These are phyloP conservation scores for Ophiognomonia clavigignenti-juglandacearum DNA, from an alignment of 2,329 filamentous ascomycete genomes.

Conservation along the genomic window DNA sequence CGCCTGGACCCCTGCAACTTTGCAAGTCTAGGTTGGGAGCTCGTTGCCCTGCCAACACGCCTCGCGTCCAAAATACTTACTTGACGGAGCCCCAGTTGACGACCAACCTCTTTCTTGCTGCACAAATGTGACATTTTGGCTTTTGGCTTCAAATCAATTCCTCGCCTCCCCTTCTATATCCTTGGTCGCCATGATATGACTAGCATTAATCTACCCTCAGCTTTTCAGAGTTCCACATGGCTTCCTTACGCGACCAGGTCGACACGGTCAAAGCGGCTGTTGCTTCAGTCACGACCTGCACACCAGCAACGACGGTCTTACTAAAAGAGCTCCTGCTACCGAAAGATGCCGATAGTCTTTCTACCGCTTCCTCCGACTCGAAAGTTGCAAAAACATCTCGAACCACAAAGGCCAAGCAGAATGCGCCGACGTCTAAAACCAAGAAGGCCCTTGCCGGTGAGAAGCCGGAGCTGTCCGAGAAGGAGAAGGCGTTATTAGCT, in stretches of 20 bases:
- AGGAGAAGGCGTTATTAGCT: constrained; percentile 62
- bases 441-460: constrained; percentile 26
- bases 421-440: constrained; percentile 24
- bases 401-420: constrained; percentile 22
- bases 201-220: constrained; percentile 21
- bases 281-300: constrained; percentile 41
- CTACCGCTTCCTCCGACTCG: constrained; percentile 12
- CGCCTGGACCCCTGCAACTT: not conserved
- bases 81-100: too few species aligned
- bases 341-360: constrained; percentile 22
- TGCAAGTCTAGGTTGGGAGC: too few species aligned
- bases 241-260: constrained; percentile 33
- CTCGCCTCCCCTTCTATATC: constrained; percentile 14
- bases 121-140: too few species aligned
- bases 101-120: too few species aligned
- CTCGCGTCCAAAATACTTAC: too few species aligned
- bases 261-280: constrained; percentile 44
- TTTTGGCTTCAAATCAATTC: not conserved
- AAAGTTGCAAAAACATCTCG: constrained; percentile 21
- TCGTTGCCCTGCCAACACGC: not conserved
- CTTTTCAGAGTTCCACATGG: constrained; percentile 29
- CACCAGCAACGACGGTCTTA: constrained; percentile 36
- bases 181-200: constrained; percentile 30
- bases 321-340: constrained; percentile 42
- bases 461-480: constrained; percentile 41